Percentiles rank a stretch among this genome's conserved stretches.
These are phyloP conservation scores for Hibiscus tridactylites DNA, from an alignment of 345 rosid genomes.

Conservation along the genomic window DNA sequence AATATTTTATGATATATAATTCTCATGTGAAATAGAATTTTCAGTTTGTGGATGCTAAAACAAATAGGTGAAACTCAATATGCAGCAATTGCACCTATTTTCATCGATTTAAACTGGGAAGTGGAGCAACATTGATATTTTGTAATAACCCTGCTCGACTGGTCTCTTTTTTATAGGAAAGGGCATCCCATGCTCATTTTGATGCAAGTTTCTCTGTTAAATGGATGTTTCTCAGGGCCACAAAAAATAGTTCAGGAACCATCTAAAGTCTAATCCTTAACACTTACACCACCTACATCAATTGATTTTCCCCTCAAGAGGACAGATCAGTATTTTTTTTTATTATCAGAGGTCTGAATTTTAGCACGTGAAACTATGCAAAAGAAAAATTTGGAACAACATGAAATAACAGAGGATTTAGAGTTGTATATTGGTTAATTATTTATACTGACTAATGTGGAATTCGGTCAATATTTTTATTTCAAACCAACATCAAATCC, in stretches of 20 bases:
- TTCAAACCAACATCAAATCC: not conserved
- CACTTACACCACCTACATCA: conserved; percentile 40
- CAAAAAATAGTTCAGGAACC: conserved; percentile 32
- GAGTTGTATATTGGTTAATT: not conserved
- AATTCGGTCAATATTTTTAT: not conserved
- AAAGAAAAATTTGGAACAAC: not conserved
- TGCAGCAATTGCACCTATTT: not conserved
- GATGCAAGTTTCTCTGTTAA: conserved; percentile 3
- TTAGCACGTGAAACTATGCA: not conserved
- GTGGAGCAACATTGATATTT: conserved; percentile 84
- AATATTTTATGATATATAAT: not conserved
- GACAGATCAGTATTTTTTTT: conserved; percentile 32
- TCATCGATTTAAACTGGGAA: conserved; percentile 24
- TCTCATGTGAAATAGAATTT: not conserved
- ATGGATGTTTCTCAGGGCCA: conserved; percentile 35
- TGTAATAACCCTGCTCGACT: conserved; percentile 15
- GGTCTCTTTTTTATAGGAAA: not conserved
- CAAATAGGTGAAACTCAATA: not conserved
- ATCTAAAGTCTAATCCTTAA: conserved; percentile 63
- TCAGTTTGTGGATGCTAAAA: not conserved
- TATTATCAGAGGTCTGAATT: not conserved
- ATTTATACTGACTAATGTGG: not conserved
- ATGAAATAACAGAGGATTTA: not conserved
- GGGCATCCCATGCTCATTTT: not conserved
- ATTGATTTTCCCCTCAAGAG: conserved; percentile 43